Base-by-base conservation (phyloP, 768 basidiomycete genomes). In the Russula sp. region DNA sequence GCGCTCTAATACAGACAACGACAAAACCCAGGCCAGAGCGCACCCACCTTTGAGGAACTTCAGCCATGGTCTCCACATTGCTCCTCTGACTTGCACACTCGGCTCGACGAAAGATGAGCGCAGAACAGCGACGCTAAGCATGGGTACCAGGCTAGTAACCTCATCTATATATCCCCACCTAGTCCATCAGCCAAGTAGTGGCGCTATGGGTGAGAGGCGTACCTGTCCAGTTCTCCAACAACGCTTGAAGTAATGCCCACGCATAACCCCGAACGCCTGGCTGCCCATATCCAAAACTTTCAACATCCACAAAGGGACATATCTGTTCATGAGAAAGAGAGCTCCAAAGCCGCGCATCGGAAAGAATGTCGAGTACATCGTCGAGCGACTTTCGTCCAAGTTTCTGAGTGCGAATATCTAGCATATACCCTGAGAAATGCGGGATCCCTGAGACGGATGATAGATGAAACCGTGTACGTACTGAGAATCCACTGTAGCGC, bases 31-130 rank as follows among this genome's bases (percentile, higher is more conserved):
- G 50, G 67, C 34, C 13, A 56, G 26, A 0, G 71, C 79, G 51
- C 68, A 91, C 94, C 85, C 68, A 91, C 94, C 85, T 75, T 83
- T 84, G 48, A 96, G 74, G 70, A 92, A 90, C 13, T 79, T 78
- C 10, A 94, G 76, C 55, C 92, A 71, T 0, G 90, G 88, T 46
- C 83, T 81, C 79, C 88, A 88, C 83, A 94, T 86, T 1, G 74
- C 73, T 4, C 76, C 74, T 68, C 88, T 86, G 3, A 96, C 93
- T 3, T 78, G 77, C 1, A 78, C 67, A 68, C 96, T 93, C 0
- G 81, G 77, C 71, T 98, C 94, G 0, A 83, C 70, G 81, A 85
- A 88, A 14, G 81, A 80, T 14, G 88, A 87, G n/a, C 86, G 82
- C 49, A 94, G 75, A 6, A 87, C 75, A 0, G 82, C 84, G 1